Evolutionary conservation across 768 basidiomycete genomes (phyloP).

Genomic region (Dendrothele bispora): DNA sequence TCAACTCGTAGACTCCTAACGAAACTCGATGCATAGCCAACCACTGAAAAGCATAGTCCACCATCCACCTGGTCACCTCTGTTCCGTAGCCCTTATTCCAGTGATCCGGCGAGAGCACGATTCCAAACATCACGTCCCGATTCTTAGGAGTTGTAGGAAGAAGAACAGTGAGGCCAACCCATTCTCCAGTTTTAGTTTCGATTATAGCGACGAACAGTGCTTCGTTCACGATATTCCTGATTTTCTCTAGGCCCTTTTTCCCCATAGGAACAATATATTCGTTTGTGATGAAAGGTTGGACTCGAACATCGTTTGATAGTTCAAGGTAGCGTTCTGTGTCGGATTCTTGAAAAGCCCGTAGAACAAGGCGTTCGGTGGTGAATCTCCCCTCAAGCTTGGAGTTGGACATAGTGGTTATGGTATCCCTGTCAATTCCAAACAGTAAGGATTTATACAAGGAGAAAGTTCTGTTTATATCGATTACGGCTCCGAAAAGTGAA

Average conservation of each 20-base stretch:
- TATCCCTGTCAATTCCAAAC: no score
- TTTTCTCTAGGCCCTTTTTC: constrained; percentile 15
- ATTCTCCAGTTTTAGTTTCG: constrained; percentile 25
- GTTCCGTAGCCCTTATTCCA: constrained; percentile 43
- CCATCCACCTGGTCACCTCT: constrained; percentile 38
- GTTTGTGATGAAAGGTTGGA: constrained; percentile 19
- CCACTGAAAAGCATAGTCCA: constrained; percentile 39
- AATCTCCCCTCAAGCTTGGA: no score
- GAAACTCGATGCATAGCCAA: constrained; percentile 41
- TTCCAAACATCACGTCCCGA: constrained; percentile 30
- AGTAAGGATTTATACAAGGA: no score
- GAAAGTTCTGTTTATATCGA: no score
- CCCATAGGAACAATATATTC: constrained; percentile 13
- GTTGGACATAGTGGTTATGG: no score
- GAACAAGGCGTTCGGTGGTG: constrained; percentile 28
- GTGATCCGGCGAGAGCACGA: constrained; percentile 27
- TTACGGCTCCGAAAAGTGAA: no score
- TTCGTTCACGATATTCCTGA: constrained; percentile 20
- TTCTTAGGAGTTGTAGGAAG: constrained; percentile 23
- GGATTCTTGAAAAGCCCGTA: constrained; percentile 29
- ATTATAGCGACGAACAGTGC: constrained; percentile 28
- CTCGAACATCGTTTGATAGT: constrained; percentile 26
- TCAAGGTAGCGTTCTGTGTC: constrained; percentile 26
- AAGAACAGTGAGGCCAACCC: constrained; percentile 31
- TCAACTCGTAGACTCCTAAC: constrained; percentile 36